Evolutionary conservation across 768 basidiomycete species (phyloP).

Genomic region (Inosperma sp.): DNA sequence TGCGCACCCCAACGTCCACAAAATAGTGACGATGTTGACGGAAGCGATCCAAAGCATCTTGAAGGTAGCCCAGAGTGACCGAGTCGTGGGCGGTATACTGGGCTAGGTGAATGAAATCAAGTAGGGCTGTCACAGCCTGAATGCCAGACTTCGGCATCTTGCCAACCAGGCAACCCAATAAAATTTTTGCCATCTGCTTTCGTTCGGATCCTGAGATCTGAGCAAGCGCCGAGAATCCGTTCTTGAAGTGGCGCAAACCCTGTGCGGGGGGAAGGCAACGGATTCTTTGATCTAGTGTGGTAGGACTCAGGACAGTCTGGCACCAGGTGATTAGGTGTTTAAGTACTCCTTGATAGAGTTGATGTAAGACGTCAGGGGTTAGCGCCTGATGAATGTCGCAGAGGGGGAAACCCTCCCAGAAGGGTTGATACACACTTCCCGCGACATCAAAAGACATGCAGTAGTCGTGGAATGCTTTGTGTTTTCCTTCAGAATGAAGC

Average conservation of each 20-base stretch:
- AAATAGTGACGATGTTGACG: constrained; percentile 5
- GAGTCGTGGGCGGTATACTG: constrained; percentile 7
- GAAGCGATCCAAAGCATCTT: constrained; percentile 6
- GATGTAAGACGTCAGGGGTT: constrained; percentile 7
- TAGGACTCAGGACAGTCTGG: neutral
- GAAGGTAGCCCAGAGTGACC: constrained; percentile 8
- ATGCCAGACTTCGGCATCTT: constrained; percentile 4
- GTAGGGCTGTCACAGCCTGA: constrained; percentile 14
- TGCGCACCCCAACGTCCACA: neutral
- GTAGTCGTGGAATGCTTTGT: neutral
- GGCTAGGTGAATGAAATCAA: constrained; percentile 30
- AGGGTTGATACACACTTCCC: neutral
- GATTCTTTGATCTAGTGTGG: neutral
- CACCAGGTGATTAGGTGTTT: neutral
- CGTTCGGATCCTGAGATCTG: constrained; percentile 37
- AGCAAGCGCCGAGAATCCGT: constrained; percentile 32
- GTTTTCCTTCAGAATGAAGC: neutral
- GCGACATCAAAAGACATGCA: constrained; percentile 1
- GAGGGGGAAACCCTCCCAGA: neutral
- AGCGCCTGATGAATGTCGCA: neutral
- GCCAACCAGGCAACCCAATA: constrained; percentile 25
- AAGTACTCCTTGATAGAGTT: constrained; percentile 5
- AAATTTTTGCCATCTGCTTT: constrained; percentile 29
- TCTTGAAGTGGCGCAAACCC: constrained; percentile 31
- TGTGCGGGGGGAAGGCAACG: constrained; percentile 6